These are phyloP conservation scores for Diaporthe citrichinensis DNA, from an alignment of 2,329 filamentous ascomycete genomes.

Conservation along the genomic window DNA sequence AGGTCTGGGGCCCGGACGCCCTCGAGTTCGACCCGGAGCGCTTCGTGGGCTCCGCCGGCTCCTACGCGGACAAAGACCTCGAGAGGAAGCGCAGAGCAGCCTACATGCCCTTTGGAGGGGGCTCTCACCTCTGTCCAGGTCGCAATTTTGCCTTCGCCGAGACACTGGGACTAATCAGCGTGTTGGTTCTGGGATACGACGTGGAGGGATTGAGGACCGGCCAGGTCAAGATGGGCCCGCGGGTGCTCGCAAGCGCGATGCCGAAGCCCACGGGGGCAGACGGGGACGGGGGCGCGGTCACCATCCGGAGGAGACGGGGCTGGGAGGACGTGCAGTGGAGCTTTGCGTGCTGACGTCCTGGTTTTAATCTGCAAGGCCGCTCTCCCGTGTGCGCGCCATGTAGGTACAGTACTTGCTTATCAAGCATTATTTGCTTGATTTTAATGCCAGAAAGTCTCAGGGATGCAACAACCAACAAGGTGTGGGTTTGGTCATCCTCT, in stretches of 20 bases:
- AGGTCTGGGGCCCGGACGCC: background rate
- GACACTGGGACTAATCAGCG: background rate
- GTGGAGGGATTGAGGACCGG: background rate
- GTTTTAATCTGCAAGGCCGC: background rate
- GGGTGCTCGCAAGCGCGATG: background rate
- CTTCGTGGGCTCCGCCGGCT: background rate
- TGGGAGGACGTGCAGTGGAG: background rate
- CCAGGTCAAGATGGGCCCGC: background rate
- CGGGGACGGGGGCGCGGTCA: background rate
- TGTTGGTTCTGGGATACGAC: background rate
- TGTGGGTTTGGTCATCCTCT: background rate
- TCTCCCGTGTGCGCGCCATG: conserved; percentile 57
- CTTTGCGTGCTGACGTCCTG: conserved; percentile 1
- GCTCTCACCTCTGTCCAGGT: background rate
- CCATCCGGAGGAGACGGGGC: background rate
- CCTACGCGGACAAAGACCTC: background rate
- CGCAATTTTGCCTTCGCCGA: background rate
- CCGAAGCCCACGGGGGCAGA: background rate
- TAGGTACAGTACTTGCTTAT: background rate
- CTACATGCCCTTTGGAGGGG: background rate
- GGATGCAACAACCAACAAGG: background rate
- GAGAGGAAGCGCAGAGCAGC: background rate
- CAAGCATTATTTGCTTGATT: background rate
- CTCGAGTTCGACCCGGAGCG: background rate
- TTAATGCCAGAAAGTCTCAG: background rate